A percentile compares a stretch with the other conserved stretches of the same genome.
These are phyloP conservation scores for Rubroboletus satanas DNA, from an alignment of 768 basidiomycete species.

Conservation along the genomic window DNA sequence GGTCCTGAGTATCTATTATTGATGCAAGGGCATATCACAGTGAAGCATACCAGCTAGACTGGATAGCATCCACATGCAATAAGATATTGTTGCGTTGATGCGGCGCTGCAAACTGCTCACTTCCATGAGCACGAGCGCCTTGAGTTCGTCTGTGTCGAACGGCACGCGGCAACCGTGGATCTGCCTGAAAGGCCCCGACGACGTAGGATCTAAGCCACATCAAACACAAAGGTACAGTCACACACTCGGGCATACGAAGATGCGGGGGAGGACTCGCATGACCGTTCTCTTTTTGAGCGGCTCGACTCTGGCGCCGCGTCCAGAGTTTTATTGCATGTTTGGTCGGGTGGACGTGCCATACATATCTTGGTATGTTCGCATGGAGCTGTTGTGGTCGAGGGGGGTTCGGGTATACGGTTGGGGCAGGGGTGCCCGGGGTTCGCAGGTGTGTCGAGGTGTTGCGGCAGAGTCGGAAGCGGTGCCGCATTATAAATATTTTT, in stretches of 20 bases:
- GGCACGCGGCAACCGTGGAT: constrained; percentile 29
- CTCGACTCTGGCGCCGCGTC: too few species aligned
- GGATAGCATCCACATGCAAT: not conserved
- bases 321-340: constrained; percentile 37
- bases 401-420: constrained; percentile 25
- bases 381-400: constrained; percentile 36
- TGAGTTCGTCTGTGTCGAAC: constrained; percentile 34
- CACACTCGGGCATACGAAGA: not conserved
- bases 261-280: constrained; percentile 34
- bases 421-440: constrained; percentile 8
- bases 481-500: not conserved
- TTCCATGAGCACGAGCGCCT: constrained; percentile 37
- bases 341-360: constrained; percentile 34
- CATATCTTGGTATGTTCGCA: too few species aligned
- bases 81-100: constrained; percentile 25
- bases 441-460: not conserved
- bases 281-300: constrained; percentile 45
- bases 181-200: constrained; percentile 38
- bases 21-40: too few species aligned
- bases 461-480: not conserved
- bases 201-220: constrained; percentile 43
- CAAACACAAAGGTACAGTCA: not conserved
- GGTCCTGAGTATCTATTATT: too few species aligned
- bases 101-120: constrained; percentile 40
- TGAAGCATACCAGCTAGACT: not conserved